Evolutionary conservation across 768 basidiomycete species (phyloP), one percentile per base, ranked within the genome.

Genomic region (Cyclocybe cylindracea): DNA sequence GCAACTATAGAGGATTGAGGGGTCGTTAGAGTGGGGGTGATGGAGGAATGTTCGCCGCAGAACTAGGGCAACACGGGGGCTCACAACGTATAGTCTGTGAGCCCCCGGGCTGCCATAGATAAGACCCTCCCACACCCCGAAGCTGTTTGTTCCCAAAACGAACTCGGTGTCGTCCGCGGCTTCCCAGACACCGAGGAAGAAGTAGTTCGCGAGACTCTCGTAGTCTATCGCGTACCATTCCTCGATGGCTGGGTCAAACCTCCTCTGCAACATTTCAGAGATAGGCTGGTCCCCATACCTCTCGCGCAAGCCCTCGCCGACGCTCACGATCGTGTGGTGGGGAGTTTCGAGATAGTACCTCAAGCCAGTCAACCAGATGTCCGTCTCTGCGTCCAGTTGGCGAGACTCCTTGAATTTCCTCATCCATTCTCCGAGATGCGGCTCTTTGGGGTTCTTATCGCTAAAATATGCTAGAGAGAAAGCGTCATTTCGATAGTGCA

Each of bases 101-200:
- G 68, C 58, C 19, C 57, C 50, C 37, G 55, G 55, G 6, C 7
- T 47, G 40, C 57, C 61, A 41, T 39, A 46, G 7, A 67, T 51
- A 24, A 51, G 41, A 16, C 73, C 73, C 50, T 74, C 73, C 66
- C 66, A 63, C 2, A 71, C 50, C 1, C 72, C 67, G 42, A 72
- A 68, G 6, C 59, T 53, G 46, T 70, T 69, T 19, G 62, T 54
- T 5, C 65, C 59, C 18, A 74, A 54, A 10, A 72, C 60, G 42
- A 73, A 74, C 53, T 72, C 72, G 11, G 54, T 52, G 5, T 51
- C 67, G 14, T 61, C 56, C 32, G 67, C 66, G 13, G 70, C 72
- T 50, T 68, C 63, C 68, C 69, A 72, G 51, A 73, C 57, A 14
- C 70, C 65, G 44, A 70, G 58, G 61, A 64, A 69, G 49, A 65